Conservation (phyloP, 306 rosid genomes). For the Dicorynia guianensis region DNA sequence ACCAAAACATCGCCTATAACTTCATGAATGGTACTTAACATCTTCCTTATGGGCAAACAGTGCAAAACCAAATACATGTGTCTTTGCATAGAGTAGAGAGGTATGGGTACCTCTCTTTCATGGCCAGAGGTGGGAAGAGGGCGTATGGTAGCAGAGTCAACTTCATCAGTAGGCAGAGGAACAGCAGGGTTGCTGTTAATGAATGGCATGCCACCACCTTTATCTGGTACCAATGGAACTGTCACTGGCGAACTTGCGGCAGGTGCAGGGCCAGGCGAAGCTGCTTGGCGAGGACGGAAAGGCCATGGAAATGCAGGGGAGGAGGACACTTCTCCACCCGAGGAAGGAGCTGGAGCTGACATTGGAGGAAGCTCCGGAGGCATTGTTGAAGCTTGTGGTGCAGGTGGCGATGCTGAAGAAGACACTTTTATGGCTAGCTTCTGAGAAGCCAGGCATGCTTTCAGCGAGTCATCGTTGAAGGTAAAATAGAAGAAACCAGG, state of each 20-base stretch:
- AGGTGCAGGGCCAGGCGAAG: conserved; percentile 61
- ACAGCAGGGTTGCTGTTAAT: conserved; percentile 97
- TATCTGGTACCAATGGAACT: conserved; percentile 64
- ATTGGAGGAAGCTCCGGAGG: conserved; percentile 58
- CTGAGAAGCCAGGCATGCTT: conserved; percentile 64
- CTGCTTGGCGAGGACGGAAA: conserved; percentile 69
- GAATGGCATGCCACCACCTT: conserved; percentile 74
- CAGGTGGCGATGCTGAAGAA: conserved; percentile 32
- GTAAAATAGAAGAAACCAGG: conserved; percentile 83
- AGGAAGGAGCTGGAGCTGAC: conserved; percentile 60
- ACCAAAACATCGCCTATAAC: background rate
- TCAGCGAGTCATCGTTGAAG: conserved; percentile 71
- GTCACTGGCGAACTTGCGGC: conserved; percentile 54
- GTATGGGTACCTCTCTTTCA: conserved; percentile 56
- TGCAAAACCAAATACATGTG: conserved; percentile 7
- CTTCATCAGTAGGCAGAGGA: conserved; percentile 96
- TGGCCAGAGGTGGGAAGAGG: conserved; percentile 75
- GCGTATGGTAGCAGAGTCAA: conserved; percentile 91
- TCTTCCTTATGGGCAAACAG: background rate
- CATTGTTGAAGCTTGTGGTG: conserved; percentile 40
- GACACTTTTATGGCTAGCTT: conserved; percentile 79
- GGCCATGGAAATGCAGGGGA: conserved; percentile 86
- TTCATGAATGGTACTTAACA: conserved; percentile 14
- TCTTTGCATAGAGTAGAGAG: background rate
- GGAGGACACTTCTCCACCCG: conserved; percentile 65